Evolutionary conservation across 257 asterid species (phyloP).

Genomic region (Oldenlandia corymbosa): DNA sequence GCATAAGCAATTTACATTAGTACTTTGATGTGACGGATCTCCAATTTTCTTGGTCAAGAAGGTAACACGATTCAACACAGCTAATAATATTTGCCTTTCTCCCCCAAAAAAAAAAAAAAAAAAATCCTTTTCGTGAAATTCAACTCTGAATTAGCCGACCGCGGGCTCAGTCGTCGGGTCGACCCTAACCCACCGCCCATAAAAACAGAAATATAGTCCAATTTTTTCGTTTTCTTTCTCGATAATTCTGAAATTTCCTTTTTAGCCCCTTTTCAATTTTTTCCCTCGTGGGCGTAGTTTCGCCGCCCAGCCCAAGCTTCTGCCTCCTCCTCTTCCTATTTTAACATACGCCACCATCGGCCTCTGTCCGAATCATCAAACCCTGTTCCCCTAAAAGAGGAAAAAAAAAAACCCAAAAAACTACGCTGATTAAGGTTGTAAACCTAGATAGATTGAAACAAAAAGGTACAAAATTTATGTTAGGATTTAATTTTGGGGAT

Average conservation of each 20-base stretch:
- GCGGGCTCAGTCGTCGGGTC: neutral
- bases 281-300: neutral
- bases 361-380: neutral
- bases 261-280: neutral
- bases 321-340: neutral
- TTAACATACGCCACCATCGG: neutral
- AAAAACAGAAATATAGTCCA: neutral
- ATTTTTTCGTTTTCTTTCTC: neutral
- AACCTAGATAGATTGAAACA: neutral
- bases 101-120: neutral
- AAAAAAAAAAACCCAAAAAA: neutral
- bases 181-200: neutral
- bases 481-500: neutral
- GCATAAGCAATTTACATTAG: too few relatives aligned
- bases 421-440: neutral
- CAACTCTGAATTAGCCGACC: too few relatives aligned
- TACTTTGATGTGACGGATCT: neutral
- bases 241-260: neutral
- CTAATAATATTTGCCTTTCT: too few relatives aligned
- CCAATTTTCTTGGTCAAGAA: neutral
- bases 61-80: neutral
- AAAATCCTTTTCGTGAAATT: too few relatives aligned
- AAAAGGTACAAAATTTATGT: neutral
- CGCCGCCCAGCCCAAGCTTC: slow-evolving; percentile 11
- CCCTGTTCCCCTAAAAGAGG: neutral